Conservation (phyloP, 495 filamentous ascomycete species). For the Margaritispora aquatica region DNA sequence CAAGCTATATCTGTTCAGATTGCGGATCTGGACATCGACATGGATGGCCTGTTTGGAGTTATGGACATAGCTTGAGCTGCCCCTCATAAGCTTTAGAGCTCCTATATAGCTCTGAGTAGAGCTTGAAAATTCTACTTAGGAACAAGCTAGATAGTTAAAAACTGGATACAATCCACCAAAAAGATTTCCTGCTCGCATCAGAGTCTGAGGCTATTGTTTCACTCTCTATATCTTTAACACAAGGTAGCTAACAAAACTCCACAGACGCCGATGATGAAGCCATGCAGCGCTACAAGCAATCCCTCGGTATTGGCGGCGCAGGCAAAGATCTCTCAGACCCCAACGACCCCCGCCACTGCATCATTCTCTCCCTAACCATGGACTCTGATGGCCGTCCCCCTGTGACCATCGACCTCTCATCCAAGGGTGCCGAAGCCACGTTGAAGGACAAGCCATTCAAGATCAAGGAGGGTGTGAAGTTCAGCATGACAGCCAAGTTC, state of each 20-base stretch:
- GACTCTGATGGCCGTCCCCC: conserved; percentile 71
- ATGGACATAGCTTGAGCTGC: not conserved
- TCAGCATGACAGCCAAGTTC: conserved; percentile 89
- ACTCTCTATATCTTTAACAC: too few species aligned
- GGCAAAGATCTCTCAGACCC: conserved; percentile 56
- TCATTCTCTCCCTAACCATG: conserved; percentile 85
- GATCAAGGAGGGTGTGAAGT: conserved; percentile 91
- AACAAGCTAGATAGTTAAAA: too few species aligned
- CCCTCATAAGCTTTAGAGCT: not conserved
- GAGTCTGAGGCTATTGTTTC: too few species aligned
- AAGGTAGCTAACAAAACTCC: too few species aligned
- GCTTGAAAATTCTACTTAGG: too few species aligned
- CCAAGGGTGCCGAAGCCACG: conserved; percentile 53
- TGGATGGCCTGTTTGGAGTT: not conserved
- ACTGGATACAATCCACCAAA: too few species aligned
- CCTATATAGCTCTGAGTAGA: too few species aligned
- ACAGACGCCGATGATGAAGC: conserved; percentile 76
- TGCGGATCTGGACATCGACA: not conserved
- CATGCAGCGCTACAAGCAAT: conserved; percentile 94
- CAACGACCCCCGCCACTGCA: conserved; percentile 72
- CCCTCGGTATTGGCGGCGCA: conserved; percentile 71
- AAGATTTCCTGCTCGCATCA: too few species aligned
- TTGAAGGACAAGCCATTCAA: conserved; percentile 88
- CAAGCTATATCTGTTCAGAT: not conserved
- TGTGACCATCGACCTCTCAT: conserved; percentile 75